Evolutionary conservation across 2,329 filamentous ascomycete species (phyloP), one percentile per base, ranked within the genome.

Genomic region (Plectosphaerella cucumerina): DNA sequence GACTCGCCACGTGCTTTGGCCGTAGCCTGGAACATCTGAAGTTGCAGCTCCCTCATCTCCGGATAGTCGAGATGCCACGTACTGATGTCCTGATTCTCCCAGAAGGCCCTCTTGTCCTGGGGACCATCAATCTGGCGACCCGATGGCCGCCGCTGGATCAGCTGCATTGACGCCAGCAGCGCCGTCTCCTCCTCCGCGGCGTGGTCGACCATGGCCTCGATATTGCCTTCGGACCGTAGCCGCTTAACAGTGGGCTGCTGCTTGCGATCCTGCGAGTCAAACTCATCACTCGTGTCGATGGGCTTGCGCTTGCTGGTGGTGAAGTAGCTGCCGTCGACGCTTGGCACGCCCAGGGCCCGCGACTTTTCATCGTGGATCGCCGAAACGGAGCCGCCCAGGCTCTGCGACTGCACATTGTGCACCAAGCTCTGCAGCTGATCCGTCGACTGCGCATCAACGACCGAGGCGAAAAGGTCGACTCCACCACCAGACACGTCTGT

Each of bases 1-100:
- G 72, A 66, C 58, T 86, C 81, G 1, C 70, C 70, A 33, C 77
- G 70, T 1, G 67, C 66, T 31, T 67, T 59, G 1, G 81, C 81
- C 15, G 77, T 80, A n/a, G 72, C 62, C 17, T 71, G 66, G 62
- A 84, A 85, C 2, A 75, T 77, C 33, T 77, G 73, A 50, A 77
- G 76, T 54, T 86, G 81, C 6, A 81, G 68, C 50, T 80, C 75
- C 1, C 77, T 84, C 80, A 86, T 85, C 55, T 82, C 78, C 0
- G 83, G 83, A 57, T 86, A 86, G 47, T 78, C 63, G 4, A 84
- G 69, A 56, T 86, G 83, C 74, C 81, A 84, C 1, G 79, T 84
- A 18, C 62, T 68, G 50, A 69, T 70, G 56, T 85, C 76, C 43
- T 72, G 70, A 4, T 69, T 66, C 44, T 77, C 74, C 83, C 83